Percentiles rank a stretch among this genome's conserved stretches.
Conservation (phyloP, 768 basidiomycete species). For the Lepiota subincarnata region DNA sequence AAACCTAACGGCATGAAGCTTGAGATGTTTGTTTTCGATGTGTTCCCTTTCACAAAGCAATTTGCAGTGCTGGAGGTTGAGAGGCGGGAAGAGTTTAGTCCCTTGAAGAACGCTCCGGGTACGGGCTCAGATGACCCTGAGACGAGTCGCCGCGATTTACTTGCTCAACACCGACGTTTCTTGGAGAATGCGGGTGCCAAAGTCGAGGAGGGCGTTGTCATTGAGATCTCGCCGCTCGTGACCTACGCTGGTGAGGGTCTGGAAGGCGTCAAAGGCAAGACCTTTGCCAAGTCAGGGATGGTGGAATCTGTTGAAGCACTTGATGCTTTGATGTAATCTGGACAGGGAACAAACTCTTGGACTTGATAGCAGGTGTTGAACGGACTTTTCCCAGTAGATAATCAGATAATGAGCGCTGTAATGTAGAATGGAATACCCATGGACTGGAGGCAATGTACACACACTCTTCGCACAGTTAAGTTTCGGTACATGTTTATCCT, state of each 20-base stretch:
- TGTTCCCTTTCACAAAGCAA: constrained; percentile 84
- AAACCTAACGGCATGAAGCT: constrained; percentile 99
- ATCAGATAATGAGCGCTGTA: neutral
- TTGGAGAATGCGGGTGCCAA: constrained; percentile 73
- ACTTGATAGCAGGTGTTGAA: neutral
- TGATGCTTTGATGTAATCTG: constrained; percentile 54
- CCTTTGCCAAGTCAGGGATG: constrained; percentile 69
- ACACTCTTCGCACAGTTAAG: neutral
- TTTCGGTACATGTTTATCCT: neutral
- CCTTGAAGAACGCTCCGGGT: constrained; percentile 95
- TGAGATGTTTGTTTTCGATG: constrained; percentile 98
- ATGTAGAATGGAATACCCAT: constrained; percentile 7
- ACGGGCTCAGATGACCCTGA: constrained; percentile 86
- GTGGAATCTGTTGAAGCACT: constrained; percentile 66
- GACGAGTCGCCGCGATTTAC: constrained; percentile 85
- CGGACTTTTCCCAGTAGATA: constrained; percentile 2
- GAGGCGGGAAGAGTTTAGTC: constrained; percentile 89
- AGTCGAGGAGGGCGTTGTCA: constrained; percentile 70
- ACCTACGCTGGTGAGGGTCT: constrained; percentile 93
- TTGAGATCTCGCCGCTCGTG: constrained; percentile 87
- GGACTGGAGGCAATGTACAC: constrained; percentile 2
- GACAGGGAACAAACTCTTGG: neutral
- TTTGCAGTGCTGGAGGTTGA: constrained; percentile 89
- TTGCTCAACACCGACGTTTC: constrained; percentile 85
- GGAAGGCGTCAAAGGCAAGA: constrained; percentile 71